Evolutionary conservation across 2,329 filamentous ascomycete genomes (phyloP).

Genomic region (Alternaria brassicicola): DNA sequence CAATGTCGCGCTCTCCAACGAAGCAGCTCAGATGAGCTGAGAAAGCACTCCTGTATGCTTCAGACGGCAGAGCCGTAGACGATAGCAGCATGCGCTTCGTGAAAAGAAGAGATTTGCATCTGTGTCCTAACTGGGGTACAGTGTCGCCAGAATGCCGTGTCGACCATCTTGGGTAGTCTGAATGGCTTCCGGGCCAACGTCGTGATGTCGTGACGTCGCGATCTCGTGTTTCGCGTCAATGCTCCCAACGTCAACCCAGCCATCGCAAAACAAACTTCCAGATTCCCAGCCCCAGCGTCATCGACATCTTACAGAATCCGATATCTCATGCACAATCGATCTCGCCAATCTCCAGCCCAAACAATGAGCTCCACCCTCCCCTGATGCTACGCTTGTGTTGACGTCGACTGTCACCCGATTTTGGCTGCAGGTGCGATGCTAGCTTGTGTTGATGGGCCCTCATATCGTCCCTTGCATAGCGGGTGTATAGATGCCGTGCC

Average conservation of each 20-base stretch:
- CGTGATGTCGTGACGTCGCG: constrained; percentile 18
- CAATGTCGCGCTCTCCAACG: neutral
- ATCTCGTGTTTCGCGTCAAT: constrained; percentile 29
- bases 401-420: constrained; percentile 23
- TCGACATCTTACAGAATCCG: constrained; percentile 19
- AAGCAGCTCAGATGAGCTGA: neutral
- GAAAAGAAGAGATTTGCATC: neutral
- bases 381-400: constrained; percentile 34
- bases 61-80: neutral
- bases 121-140: neutral
- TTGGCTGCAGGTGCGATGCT: constrained; percentile 4
- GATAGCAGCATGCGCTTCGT: neutral
- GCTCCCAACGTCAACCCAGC: constrained; percentile 21
- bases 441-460: neutral
- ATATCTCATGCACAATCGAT: constrained; percentile 28
- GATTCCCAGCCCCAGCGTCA: constrained; percentile 16
- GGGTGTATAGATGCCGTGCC: neutral
- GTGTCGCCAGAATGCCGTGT: neutral
- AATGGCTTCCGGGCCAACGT: constrained; percentile 13
- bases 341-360: constrained; percentile 27
- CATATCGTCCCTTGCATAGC: neutral
- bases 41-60: neutral
- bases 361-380: constrained; percentile 21
- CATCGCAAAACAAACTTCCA: constrained; percentile 16
- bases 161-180: constrained; percentile 3